These are phyloP conservation scores for Exophiala phaeomuriformis DNA, from an alignment of 2,329 filamentous ascomycete genomes.

Conservation along the genomic window DNA sequence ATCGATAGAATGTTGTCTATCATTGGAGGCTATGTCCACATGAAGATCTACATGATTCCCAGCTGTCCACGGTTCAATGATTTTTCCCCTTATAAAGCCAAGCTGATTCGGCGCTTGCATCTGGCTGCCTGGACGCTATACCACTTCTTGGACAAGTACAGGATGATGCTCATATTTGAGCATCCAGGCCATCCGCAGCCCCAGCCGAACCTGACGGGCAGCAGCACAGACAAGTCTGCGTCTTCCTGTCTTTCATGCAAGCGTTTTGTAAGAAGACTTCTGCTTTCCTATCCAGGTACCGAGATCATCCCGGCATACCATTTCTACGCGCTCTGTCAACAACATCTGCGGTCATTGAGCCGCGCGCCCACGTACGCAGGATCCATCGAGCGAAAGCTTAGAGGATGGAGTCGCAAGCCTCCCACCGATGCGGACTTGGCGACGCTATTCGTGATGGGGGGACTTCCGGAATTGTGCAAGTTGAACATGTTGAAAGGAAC, in stretches of 20 bases:
- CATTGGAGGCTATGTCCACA: constrained; percentile 17
- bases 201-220: background rate
- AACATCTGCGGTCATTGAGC: constrained; percentile 19
- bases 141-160: constrained; percentile 23
- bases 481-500: constrained; percentile 22
- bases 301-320: constrained; percentile 20
- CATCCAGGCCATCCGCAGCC: constrained; percentile 13
- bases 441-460: constrained; percentile 20
- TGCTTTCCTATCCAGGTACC: constrained; percentile 14
- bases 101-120: constrained; percentile 17
- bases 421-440: constrained; percentile 21
- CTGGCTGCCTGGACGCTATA: constrained; percentile 19
- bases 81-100: constrained; percentile 19
- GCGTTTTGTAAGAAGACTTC: constrained; percentile 6
- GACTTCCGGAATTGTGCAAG: constrained; percentile 19
- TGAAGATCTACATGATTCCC: constrained; percentile 23
- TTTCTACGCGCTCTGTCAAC: constrained; percentile 19
- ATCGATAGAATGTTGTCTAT: constrained; percentile 19
- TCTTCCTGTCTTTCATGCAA: constrained; percentile 10
- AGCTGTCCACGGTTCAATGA: constrained; percentile 12
- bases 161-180: constrained; percentile 17
- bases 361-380: constrained; percentile 21
- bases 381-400: constrained; percentile 18
- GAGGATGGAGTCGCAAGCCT: constrained; percentile 17
- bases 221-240: background rate